These are phyloP conservation scores for Posidonia australis DNA, from an alignment of 106 monocot species.

Conservation along the genomic window DNA sequence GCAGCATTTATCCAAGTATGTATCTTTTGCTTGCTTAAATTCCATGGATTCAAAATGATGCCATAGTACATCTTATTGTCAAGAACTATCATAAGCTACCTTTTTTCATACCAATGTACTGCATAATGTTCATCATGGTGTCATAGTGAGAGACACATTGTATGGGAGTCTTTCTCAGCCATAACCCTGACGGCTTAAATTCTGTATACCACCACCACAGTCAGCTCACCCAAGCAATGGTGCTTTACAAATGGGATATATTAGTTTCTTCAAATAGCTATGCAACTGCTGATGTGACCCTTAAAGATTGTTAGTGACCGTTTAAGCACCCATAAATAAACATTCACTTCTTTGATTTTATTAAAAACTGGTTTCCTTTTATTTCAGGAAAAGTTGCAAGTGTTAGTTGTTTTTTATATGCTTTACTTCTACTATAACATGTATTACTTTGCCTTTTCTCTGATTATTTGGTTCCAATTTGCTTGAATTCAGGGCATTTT, in stretches of 20 bases:
- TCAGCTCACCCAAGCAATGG: neutral
- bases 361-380: too few relatives aligned
- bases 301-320: too few relatives aligned
- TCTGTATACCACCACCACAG: neutral
- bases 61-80: neutral
- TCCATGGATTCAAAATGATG: neutral
- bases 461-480: too few relatives aligned
- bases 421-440: too few relatives aligned
- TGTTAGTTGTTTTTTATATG: too few relatives aligned
- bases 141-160: neutral
- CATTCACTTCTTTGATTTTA: too few relatives aligned
- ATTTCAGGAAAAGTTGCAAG: too few relatives aligned
- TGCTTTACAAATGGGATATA: neutral
- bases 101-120: neutral
- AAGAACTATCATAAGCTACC: too few relatives aligned
- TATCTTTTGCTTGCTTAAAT: neutral
- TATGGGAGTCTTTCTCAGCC: neutral
- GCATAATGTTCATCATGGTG: neutral
- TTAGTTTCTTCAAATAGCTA: too few relatives aligned
- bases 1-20: conserved; percentile 92
- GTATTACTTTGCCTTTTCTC: too few relatives aligned
- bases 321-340: too few relatives aligned
- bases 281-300: too few relatives aligned
- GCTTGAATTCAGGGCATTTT: neutral
- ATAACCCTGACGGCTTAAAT: neutral